Base-by-base conservation (phyloP, 1,284 basidiomycete genomes). In the Entoloma clypeatum region DNA sequence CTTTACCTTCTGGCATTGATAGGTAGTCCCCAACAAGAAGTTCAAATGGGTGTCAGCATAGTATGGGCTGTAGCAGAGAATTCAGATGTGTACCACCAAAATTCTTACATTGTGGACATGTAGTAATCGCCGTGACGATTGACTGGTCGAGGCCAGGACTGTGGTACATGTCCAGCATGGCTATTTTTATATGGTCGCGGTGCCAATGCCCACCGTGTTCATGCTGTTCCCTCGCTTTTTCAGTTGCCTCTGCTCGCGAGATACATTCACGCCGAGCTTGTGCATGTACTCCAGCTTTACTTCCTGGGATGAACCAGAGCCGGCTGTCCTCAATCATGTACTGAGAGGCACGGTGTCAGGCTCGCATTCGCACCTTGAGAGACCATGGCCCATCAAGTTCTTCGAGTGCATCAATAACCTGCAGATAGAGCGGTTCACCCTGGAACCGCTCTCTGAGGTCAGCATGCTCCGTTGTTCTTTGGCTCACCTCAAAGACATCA, bases 1-100 rank as follows among this genome's bases (percentile, higher is more conserved):
- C n/a, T n/a, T n/a, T n/a, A n/a, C n/a, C n/a, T n/a, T n/a, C n/a
- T n/a, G n/a, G n/a, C n/a, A n/a, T n/a, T n/a, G n/a, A n/a, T n/a
- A n/a, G n/a, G n/a, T n/a, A n/a, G n/a, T n/a, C n/a, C n/a, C n/a
- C n/a, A n/a, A n/a, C n/a, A n/a, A n/a, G n/a, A n/a, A n/a, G n/a
- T n/a, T n/a, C n/a, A n/a, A n/a, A 18, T 26, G 25, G 39, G 25
- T 41, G 32, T 27, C 39, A n/a, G 6, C 32, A 3, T 8, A 33
- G 34, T 7, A 70, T 63, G 1, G 66, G 65, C 17, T 67, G 47
- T 4, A 69, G 44, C 0, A 66, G 50, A 0, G 62, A 47, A 35
- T 63, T 52, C 2, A 65, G 34, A 37, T 51, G 50, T 27, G 49
- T 29, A 7, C 48, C 24, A 3, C 48, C 38, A 24, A 49, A 45